phyloP scores from a whole-genome alignment of 164 flowering plant genomes.

The Kingdonia uniflora region DNA sequence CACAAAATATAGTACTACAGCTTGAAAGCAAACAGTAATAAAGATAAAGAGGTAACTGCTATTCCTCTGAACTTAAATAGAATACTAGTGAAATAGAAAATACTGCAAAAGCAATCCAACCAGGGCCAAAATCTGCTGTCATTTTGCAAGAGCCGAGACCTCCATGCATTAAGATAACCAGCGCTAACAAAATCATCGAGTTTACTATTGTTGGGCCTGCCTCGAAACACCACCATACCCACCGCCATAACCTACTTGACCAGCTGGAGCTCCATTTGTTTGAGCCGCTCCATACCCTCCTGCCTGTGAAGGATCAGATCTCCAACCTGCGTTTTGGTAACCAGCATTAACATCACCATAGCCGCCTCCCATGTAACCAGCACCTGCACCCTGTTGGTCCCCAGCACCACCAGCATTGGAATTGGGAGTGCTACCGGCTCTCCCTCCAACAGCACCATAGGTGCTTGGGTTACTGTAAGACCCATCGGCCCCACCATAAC shows the following conservation, averaged over 20 bases:
- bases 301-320: conserved; percentile 49
- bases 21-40: background rate
- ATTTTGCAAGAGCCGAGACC: background rate
- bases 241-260: conserved; percentile 59
- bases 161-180: conserved; percentile 4
- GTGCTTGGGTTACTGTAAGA: conserved; percentile 47
- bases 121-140: conserved; percentile 1
- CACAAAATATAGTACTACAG: conserved; percentile 1
- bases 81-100: background rate
- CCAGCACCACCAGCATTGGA: conserved; percentile 33
- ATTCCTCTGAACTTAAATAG: background rate
- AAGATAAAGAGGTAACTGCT: background rate
- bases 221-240: conserved; percentile 35
- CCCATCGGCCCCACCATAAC: conserved; percentile 61
- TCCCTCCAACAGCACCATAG: conserved; percentile 57
- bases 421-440: conserved; percentile 28
- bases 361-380: conserved; percentile 57
- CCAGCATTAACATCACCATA: conserved; percentile 1
- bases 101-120: conserved; percentile 8
- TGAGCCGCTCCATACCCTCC: conserved; percentile 44
- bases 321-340: conserved; percentile 2
- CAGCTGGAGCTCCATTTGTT: conserved; percentile 42
- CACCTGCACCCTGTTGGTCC: conserved; percentile 38
- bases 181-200: conserved; percentile 1
- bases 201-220: conserved; percentile 65